These are phyloP conservation scores for Thelonectria rubi DNA, from an alignment of 2,329 filamentous ascomycete species.

Conservation along the genomic window DNA sequence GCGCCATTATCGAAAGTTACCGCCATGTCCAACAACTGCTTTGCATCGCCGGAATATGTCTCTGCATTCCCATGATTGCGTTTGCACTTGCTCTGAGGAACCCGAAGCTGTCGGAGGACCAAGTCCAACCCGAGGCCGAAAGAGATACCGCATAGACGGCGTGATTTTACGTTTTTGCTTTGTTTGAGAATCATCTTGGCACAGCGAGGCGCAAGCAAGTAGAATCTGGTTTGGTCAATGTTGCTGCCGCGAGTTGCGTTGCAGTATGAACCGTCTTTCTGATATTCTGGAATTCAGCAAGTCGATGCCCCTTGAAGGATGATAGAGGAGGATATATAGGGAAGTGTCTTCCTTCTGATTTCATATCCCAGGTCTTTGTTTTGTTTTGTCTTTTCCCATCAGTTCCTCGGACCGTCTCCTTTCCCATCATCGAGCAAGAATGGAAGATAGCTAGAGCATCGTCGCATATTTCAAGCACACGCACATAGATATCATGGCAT, in stretches of 20 bases:
- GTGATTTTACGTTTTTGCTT: neutral
- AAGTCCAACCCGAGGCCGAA: slow-evolving; percentile 38
- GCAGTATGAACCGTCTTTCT: neutral
- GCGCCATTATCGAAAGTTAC: slow-evolving; percentile 56
- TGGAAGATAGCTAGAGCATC: neutral
- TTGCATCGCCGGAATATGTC: slow-evolving; percentile 55
- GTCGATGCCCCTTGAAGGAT: neutral
- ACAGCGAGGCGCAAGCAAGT: neutral
- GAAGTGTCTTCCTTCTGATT: neutral
- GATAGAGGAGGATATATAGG: neutral
- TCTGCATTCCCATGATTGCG: slow-evolving; percentile 57
- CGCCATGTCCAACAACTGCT: slow-evolving; percentile 55
- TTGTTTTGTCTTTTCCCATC: neutral
- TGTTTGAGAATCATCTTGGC: neutral
- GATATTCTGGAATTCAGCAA: neutral
- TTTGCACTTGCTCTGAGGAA: slow-evolving; percentile 56
- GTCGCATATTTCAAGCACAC: neutral
- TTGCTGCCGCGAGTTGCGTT: neutral
- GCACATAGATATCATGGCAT: neutral
- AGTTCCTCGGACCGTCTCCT: neutral
- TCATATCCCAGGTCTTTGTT: neutral
- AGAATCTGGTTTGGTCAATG: neutral
- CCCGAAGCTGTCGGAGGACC: slow-evolving; percentile 53
- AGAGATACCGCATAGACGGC: neutral
- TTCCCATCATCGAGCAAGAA: neutral